A percentile compares a stretch with the other conserved stretches of the same genome.
Conservation (phyloP, 1,139 yeast genomes). For the Diutina catenulata region DNA sequence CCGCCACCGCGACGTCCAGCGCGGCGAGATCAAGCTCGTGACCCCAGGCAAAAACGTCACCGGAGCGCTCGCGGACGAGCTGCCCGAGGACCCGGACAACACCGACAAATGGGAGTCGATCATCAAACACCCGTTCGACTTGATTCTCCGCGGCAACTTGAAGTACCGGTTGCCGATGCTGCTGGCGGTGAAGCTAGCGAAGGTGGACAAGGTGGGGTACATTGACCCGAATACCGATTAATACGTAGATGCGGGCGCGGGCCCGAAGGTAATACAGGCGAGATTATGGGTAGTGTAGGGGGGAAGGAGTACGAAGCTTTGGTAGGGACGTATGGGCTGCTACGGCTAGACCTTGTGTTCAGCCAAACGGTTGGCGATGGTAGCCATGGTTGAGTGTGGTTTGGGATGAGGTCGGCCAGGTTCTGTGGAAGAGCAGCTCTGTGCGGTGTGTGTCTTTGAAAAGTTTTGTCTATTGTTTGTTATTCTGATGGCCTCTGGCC, state of each 20-base stretch:
- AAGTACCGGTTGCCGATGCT: conserved; percentile 66
- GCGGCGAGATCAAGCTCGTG: conserved; percentile 59
- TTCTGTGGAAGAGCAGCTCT: too few species aligned
- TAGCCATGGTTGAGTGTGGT: too few species aligned
- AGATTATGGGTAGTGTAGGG: too few species aligned
- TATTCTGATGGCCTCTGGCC: too few species aligned
- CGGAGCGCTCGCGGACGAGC: background rate
- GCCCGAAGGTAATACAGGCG: too few species aligned
- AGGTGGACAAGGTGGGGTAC: conserved; percentile 47
- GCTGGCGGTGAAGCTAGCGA: conserved; percentile 37
- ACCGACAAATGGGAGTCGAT: conserved; percentile 65
- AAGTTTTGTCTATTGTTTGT: too few species aligned
- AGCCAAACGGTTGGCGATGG: too few species aligned
- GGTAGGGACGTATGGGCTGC: too few species aligned
- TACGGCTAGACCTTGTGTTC: too few species aligned
- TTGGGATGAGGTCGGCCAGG: too few species aligned
- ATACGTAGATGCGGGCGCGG: background rate
- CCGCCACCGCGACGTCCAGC: conserved; percentile 42
- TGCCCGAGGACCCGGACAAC: conserved; percentile 24
- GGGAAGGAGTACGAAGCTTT: too few species aligned
- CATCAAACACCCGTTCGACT: conserved; percentile 73
- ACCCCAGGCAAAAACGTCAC: conserved; percentile 67
- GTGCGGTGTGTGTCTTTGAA: too few species aligned
- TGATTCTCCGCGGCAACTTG: conserved; percentile 74
- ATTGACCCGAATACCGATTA: conserved; percentile 36